Evolutionary conservation across 2,329 filamentous ascomycete genomes (phyloP).

Genomic region (Penicillium sp.): DNA sequence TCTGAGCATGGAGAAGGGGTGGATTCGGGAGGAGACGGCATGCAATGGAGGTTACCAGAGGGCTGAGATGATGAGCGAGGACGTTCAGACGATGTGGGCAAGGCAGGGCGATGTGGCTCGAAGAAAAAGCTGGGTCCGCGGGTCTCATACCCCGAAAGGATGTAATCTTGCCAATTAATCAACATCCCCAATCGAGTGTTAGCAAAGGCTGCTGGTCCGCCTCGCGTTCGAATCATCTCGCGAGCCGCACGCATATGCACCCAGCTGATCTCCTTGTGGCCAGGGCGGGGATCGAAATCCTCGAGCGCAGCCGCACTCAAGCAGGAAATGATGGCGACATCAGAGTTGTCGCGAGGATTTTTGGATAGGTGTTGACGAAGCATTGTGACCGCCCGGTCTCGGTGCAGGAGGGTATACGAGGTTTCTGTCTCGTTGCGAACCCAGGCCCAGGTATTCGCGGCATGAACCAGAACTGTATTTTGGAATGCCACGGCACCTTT

Average conservation of each 20-base stretch:
- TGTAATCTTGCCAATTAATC: slow-evolving; percentile 47
- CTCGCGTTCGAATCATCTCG: slow-evolving; percentile 41
- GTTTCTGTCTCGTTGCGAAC: slow-evolving; percentile 38
- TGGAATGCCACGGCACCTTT: slow-evolving; percentile 42
- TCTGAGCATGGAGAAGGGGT: slow-evolving; percentile 18
- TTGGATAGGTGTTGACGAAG: slow-evolving; percentile 35
- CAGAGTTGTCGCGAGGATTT: slow-evolving; percentile 37
- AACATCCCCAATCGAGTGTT: slow-evolving; percentile 42
- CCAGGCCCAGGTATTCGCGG: slow-evolving; percentile 42
- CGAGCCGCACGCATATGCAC: slow-evolving; percentile 44
- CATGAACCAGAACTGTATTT: slow-evolving; percentile 42
- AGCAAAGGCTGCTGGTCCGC: slow-evolving; percentile 38
- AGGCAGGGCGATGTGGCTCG: slow-evolving; percentile 24
- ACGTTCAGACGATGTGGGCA: slow-evolving; percentile 9
- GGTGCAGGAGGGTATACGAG: slow-evolving; percentile 32
- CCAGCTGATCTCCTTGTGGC: slow-evolving; percentile 41
- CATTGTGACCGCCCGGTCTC: slow-evolving; percentile 36
- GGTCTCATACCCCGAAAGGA: slow-evolving; percentile 42
- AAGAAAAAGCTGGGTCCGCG: slow-evolving; percentile 38
- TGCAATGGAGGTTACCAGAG: slow-evolving; percentile 9
- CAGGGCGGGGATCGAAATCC: slow-evolving; percentile 42
- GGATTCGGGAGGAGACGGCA: slow-evolving; percentile 28
- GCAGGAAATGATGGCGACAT: slow-evolving; percentile 42
- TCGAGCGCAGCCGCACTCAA: slow-evolving; percentile 43
- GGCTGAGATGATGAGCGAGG: slow-evolving; percentile 4